Evolutionary conservation across 345 rosid species (phyloP).

Genomic region (Passiflora organensis): DNA sequence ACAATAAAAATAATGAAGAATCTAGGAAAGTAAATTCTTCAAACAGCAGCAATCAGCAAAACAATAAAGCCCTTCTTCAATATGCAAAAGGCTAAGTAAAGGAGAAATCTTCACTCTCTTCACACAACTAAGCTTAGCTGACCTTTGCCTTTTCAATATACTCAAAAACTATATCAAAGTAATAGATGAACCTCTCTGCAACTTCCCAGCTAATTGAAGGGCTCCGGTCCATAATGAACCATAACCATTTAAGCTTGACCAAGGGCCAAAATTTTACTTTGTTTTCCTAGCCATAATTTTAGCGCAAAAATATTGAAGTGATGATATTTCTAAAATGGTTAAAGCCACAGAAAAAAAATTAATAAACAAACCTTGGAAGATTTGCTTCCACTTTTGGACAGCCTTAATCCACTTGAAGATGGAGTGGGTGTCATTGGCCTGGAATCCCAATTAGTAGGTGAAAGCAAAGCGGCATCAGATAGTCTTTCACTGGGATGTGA

Average conservation of each 20-base stretch:
- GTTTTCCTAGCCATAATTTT: conserved; percentile 1
- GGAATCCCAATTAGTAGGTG: conserved; percentile 53
- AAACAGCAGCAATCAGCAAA: too few species aligned
- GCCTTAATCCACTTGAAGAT: conserved; percentile 66
- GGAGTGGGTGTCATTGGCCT: conserved; percentile 80
- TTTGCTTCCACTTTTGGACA: conserved; percentile 65
- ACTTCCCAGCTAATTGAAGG: neutral
- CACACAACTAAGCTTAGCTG: conserved; percentile 1
- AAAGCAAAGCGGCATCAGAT: conserved; percentile 78
- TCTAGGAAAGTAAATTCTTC: conserved; percentile 2
- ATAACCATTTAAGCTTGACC: neutral
- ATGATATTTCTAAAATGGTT: too few species aligned
- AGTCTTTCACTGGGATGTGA: conserved; percentile 47
- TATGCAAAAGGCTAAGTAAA: neutral
- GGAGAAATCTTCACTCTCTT: conserved; percentile 15
- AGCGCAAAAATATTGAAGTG: neutral
- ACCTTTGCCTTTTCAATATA: neutral
- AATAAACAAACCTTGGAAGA: conserved; percentile 74
- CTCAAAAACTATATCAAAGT: neutral
- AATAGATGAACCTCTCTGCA: neutral
- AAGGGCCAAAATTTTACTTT: neutral
- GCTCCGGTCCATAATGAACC: neutral
- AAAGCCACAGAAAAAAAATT: neutral
- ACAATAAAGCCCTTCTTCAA: too few species aligned
- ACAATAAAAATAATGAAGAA: neutral